Base-by-base conservation (phyloP, 2,329 filamentous ascomycete species). In the Cyphellophora europaea region DNA sequence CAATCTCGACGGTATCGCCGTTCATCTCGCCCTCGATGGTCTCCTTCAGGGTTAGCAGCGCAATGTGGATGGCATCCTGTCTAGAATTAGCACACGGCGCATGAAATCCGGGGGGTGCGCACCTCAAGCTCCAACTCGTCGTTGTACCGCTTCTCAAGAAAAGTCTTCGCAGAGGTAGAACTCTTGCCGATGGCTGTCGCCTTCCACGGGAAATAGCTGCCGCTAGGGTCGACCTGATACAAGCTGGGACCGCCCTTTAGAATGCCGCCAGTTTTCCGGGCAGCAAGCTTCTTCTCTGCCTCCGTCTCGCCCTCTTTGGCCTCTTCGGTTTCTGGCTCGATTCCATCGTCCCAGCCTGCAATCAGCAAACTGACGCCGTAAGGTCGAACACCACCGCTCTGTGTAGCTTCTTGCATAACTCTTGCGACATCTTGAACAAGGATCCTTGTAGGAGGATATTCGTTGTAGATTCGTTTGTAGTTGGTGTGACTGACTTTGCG, bases 401-500 rank as follows among this genome's bases (percentile, higher is more conserved):
- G 91, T 41, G 91, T 98, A 42, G 91, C 91, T 67, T 98, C 91
- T 66, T 98, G 91, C 81, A 98, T 95, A 49, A 96, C 89, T 47
- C 87, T 77, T 41, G 91, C 91, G 38, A 98, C 88, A 55, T 98
- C 91, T 66, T 98, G 91, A 38, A 98, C 91, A 67, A 98, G 76
- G 81, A 98, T 98, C 61, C 91, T 80, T 38, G 91, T 98, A 5
- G 91, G 91, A n/a, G 91, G 91, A 69, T 98, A 98, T 69, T 98
- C 91, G 67, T 98, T 98, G 73, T 98, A 98, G 69, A 98, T 88
- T 63, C 91, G 86, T 77, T 98, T 98, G 79, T 98, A 98, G 62
- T 80, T 82, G 31, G 91, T 93, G 68, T 98, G 91, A 37, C 88
- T 94, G 49, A 95, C 91, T 66, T 96, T 98, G 58, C 91, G 87